Conservation (phyloP, 805 yeast genomes). For the Yamadazyma olivae region DNA sequence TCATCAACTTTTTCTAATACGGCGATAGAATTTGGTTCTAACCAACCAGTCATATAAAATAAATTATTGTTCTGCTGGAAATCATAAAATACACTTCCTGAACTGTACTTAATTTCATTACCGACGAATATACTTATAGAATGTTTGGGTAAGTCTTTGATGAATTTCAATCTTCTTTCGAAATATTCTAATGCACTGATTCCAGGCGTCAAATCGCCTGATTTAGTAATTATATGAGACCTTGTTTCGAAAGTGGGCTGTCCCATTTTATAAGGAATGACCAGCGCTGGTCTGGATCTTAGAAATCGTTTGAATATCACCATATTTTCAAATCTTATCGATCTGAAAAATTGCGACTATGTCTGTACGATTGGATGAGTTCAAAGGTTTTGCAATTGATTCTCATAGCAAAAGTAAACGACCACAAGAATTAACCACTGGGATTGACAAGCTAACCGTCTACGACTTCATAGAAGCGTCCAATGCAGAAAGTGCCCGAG, state of each 20-base stretch:
- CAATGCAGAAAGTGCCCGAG: constrained; percentile 6
- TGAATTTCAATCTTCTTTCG: constrained; percentile 61
- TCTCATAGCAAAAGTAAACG: constrained; percentile 1
- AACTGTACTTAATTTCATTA: constrained; percentile 66
- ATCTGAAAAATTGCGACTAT: constrained; percentile 1
- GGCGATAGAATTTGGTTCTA: constrained; percentile 79
- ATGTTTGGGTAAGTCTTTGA: constrained; percentile 53
- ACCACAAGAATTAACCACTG: constrained; percentile 11
- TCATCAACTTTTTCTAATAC: constrained; percentile 60
- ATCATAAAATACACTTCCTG: constrained; percentile 88
- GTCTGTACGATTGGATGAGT: constrained; percentile 11
- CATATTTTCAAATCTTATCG: neutral
- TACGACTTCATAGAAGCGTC: constrained; percentile 3
- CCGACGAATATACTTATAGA: constrained; percentile 78
- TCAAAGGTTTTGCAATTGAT: constrained; percentile 12
- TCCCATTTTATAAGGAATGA: constrained; percentile 52
- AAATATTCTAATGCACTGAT: constrained; percentile 82
- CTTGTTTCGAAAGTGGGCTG: constrained; percentile 88
- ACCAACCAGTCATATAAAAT: constrained; percentile 86
- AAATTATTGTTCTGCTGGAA: constrained; percentile 92
- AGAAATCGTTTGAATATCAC: constrained; percentile 2
- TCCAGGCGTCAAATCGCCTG: constrained; percentile 87
- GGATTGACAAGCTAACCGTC: constrained; percentile 8
- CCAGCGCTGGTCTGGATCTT: constrained; percentile 22
- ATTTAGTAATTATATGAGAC: constrained; percentile 62